Conservation (phyloP, 495 filamentous ascomycete species). For the Hapsidospora chrysogenum region DNA sequence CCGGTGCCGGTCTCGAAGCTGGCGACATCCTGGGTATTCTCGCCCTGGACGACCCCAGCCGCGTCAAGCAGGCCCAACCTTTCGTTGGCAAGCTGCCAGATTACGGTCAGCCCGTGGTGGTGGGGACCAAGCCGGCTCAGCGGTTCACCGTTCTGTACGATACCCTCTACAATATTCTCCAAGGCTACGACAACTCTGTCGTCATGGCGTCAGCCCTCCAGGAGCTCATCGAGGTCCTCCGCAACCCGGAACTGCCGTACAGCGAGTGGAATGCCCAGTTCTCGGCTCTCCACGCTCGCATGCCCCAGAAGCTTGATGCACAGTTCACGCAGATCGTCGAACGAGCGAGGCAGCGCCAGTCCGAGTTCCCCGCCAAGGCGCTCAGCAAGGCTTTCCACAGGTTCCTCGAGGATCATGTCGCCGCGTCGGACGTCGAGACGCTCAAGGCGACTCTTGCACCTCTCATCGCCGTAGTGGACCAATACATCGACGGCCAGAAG, state of each 20-base stretch:
- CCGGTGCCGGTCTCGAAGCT: constrained; percentile 91
- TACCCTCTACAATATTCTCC: constrained; percentile 76
- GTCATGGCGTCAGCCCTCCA: constrained; percentile 83
- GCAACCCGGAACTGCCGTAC: constrained; percentile 81
- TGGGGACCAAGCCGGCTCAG: constrained; percentile 87
- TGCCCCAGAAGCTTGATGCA: constrained; percentile 82
- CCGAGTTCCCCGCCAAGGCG: constrained; percentile 86
- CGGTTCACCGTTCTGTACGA: constrained; percentile 58
- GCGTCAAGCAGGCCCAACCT: constrained; percentile 93
- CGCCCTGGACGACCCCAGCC: constrained; percentile 84
- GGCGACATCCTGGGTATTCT: constrained; percentile 98
- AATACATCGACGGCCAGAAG: constrained; percentile 80
- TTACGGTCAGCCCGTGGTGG: constrained; percentile 67
- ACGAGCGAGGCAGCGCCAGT: constrained; percentile 51
- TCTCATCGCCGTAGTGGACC: constrained; percentile 60
- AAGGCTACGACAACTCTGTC: constrained; percentile 92
- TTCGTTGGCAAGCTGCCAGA: constrained; percentile 86
- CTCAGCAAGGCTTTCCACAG: constrained; percentile 66
- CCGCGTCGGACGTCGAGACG: constrained; percentile 44
- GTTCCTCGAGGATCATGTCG: constrained; percentile 80
- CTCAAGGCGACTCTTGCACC: constrained; percentile 64
- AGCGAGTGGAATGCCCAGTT: constrained; percentile 93
- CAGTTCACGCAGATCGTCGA: constrained; percentile 73
- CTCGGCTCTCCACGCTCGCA: constrained; percentile 84
- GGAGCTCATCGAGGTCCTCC: constrained; percentile 78